Percentiles rank a stretch among this genome's conserved stretches.
Evolutionary conservation across 176 grass and related monocot genomes (phyloP).

Genomic region (Eleusine indica): DNA sequence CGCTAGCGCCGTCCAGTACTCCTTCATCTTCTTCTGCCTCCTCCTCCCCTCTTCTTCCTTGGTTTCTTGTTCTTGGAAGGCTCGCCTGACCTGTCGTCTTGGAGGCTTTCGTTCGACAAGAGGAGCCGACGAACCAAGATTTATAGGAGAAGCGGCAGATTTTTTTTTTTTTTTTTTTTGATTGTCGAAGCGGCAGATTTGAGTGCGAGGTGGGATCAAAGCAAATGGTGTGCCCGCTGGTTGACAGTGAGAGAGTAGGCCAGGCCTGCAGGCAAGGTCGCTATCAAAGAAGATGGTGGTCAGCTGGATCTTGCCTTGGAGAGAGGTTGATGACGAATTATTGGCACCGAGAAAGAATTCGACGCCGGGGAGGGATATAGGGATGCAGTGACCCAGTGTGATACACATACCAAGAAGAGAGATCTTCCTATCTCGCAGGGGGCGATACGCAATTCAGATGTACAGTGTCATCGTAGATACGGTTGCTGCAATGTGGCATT

Average conservation of each 20-base stretch:
- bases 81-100: not conserved
- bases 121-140: conserved; percentile 4
- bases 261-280: conserved; percentile 21
- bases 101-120: conserved; percentile 7
- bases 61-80: not conserved
- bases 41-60: not conserved
- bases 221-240: not conserved
- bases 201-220: not conserved
- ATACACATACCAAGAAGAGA: conserved; percentile 22
- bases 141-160: conserved; percentile 35
- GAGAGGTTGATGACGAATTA: not conserved
- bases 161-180: not conserved
- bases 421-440: conserved; percentile 15
- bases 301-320: not conserved
- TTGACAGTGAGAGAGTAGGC: conserved; percentile 10
- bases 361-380: not conserved
- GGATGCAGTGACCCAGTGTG: not conserved
- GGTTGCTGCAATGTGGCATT: not conserved
- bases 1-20: conserved; percentile 80
- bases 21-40: conserved; percentile 54
- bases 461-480: conserved; percentile 1
- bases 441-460: conserved; percentile 12
- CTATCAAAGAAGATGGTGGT: not conserved
- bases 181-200: not conserved
- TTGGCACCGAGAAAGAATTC: not conserved